Conservation (phyloP, 2,329 filamentous ascomycete species). For the Chrysoporthe puriensis region DNA sequence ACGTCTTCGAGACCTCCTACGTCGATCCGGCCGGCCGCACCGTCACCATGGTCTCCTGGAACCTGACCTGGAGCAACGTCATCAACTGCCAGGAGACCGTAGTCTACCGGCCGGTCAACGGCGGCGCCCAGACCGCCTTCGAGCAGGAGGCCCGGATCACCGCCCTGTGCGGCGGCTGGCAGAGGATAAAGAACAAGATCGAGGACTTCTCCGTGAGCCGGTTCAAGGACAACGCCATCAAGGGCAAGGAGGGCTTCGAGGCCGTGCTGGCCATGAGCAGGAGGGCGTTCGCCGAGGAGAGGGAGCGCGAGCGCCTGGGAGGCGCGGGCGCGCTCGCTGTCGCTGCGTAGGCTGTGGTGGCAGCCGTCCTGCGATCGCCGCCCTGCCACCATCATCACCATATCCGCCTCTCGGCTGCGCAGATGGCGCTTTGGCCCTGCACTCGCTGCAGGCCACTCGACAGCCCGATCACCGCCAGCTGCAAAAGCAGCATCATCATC, state of each 20-base stretch:
- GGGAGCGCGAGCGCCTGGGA: constrained; percentile 57
- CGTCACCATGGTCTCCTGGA: constrained; percentile 95
- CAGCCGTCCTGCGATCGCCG: background rate
- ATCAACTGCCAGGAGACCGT: constrained; percentile 93
- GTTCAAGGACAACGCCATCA: constrained; percentile 89
- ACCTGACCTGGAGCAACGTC: constrained; percentile 90
- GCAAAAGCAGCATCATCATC: background rate
- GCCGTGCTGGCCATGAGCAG: constrained; percentile 91
- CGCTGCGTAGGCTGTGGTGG: constrained; percentile 13
- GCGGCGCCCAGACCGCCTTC: constrained; percentile 72
- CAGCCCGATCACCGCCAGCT: constrained; percentile 4
- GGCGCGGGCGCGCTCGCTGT: constrained; percentile 1
- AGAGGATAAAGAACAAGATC: constrained; percentile 94
- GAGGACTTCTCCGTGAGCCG: constrained; percentile 88
- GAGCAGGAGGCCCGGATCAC: constrained; percentile 90
- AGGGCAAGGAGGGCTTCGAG: constrained; percentile 94
- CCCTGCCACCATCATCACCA: background rate
- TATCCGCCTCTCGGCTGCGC: background rate
- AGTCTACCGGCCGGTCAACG: constrained; percentile 68
- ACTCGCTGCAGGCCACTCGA: background rate
- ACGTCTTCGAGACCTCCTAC: constrained; percentile 95
- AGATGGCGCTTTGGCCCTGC: background rate
- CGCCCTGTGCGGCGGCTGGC: constrained; percentile 93
- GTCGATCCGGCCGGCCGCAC: constrained; percentile 83
- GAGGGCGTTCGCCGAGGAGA: constrained; percentile 88